Evolutionary conservation across 2,329 filamentous ascomycete genomes (phyloP), one percentile per base, ranked within the genome.

Genomic region (Aspergillus phoenicis): DNA sequence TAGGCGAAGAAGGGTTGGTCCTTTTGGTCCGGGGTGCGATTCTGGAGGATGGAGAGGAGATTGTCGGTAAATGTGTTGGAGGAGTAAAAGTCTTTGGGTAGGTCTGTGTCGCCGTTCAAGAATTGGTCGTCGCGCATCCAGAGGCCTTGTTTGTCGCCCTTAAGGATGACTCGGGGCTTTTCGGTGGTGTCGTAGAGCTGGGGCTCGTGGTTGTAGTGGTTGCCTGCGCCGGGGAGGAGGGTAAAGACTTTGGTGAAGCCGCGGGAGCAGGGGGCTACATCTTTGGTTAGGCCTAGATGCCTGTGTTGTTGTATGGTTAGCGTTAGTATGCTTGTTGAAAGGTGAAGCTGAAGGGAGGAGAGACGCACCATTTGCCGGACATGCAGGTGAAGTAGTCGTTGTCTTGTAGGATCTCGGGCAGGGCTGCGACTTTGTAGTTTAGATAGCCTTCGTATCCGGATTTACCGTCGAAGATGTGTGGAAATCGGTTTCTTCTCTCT

Each of bases 1-100:
- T 81, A 83, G 1, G 74, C 78, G 63, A 83, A 83, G 73, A 83
- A 83, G 0, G 81, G 80, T 39, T 78, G 71, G 52, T 75, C 69
- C 17, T 77, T 75, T 10, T 76, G 70, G 7, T 72, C 67, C 49
- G 71, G 72, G 2, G 72, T 68, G 10, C 75, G 71, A 8, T 75
- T 74, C 22, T 67, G 57, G 5, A 77, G 58, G 47, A 68, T 75
- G 1, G 66, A 52, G 24, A 71, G 66, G 49, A 74, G 39, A 45
- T 70, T 70, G 20, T 71, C 66, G 2, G 71, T 67, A 53, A 72
- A 76, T 15, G 64, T 62, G 22, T 72, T 68, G 4, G 70, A 71
- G 2, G 74, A 74, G 56, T 75, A 77, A 57, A 76, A 77, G 33
- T 67, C 66, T 2, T 63, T 53, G 8, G 61, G 61, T 3, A 62